Evolutionary conservation across 495 filamentous ascomycete species (phyloP), one percentile per base, ranked within the genome.

Genomic region (Lophiotrema nucula): DNA sequence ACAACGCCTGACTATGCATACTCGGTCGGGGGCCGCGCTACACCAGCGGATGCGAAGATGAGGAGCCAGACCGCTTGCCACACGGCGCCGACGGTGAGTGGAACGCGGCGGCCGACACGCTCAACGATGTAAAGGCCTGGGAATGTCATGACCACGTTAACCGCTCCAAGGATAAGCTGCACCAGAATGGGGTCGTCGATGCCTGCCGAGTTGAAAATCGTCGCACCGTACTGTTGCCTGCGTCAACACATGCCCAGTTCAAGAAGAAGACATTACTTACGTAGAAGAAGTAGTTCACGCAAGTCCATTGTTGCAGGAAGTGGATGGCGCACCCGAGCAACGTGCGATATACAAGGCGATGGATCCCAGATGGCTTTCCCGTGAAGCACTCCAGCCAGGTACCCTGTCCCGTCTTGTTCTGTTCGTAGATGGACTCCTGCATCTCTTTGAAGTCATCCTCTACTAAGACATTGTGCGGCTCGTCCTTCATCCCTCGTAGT

Each of bases 211-310:
- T 74, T 62, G 74, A 92, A 92, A 72, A 88, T 84, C 47, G 75
- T 81, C 60, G 86, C 88, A 43, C 87, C 86, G 69, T 88, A 91
- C 49, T 53, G 18, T 23, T 18, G n/a, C 3, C 10, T 24, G 15
- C 4, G 13, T 53, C 16, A 39, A 19, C 31, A 10, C 5, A 48
- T 24, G 22, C 5, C 12, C 22, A 25, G n/a, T n/a, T n/a, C n/a
- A n/a, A n/a, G n/a, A n/a, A 27, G 26, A 26, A 11, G 45, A 26
- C 26, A 19, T 35, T 5, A 33, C 47, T 50, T 53, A 53, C 49
- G 74, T 90, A 90, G 76, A 91, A 90, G 73, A 89, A 85, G 75
- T 87, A 91, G 71, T 90, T 90, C 56, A 83, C 86, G 47, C 56
- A 47, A 4, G 56, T 59, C 48, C 27, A 54, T 28, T 59, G 56